Percentiles rank a stretch among this genome's conserved stretches.
Conservation (phyloP, 1,284 basidiomycete genomes). For the Irpex rosettiformis region DNA sequence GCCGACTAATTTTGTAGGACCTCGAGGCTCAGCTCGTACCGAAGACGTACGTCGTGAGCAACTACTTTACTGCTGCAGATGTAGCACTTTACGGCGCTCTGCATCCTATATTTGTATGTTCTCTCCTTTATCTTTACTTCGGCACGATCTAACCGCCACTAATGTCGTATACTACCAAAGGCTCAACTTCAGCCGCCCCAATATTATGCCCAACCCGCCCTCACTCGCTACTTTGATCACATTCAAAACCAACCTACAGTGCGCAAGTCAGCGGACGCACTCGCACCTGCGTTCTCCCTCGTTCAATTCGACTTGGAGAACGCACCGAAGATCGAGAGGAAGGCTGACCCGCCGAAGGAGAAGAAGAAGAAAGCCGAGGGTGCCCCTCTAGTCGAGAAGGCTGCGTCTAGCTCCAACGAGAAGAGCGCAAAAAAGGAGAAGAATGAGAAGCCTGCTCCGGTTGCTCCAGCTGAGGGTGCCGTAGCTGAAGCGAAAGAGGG, state of each 20-base stretch:
- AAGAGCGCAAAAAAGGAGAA: conserved; percentile 25
- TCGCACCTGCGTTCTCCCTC: conserved; percentile 54
- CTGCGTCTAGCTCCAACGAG: conserved; percentile 21
- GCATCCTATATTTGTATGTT: conserved; percentile 72
- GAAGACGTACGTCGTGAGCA: conserved; percentile 79
- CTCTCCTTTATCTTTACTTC: background rate
- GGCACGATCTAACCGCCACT: background rate
- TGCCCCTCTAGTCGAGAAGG: conserved; percentile 22
- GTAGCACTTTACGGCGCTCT: conserved; percentile 81
- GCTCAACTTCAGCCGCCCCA: conserved; percentile 62
- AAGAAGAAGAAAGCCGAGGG: conserved; percentile 63
- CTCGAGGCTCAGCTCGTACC: conserved; percentile 73
- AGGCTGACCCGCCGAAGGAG: conserved; percentile 72
- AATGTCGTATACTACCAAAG: conserved; percentile 35
- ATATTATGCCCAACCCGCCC: conserved; percentile 73
- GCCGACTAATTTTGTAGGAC: conserved; percentile 41
- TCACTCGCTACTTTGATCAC: conserved; percentile 93
- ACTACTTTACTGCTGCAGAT: conserved; percentile 84
- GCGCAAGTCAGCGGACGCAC: conserved; percentile 47
- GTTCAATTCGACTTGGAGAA: conserved; percentile 73
- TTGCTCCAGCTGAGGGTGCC: conserved; percentile 16
- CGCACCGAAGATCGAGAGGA: conserved; percentile 73
- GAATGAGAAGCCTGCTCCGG: conserved; percentile 21
- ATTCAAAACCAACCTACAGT: conserved; percentile 74
- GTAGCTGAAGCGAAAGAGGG: conserved; percentile 26